Base-by-base conservation (phyloP, 441 rosid species). In the Populus hybrid region DNA sequence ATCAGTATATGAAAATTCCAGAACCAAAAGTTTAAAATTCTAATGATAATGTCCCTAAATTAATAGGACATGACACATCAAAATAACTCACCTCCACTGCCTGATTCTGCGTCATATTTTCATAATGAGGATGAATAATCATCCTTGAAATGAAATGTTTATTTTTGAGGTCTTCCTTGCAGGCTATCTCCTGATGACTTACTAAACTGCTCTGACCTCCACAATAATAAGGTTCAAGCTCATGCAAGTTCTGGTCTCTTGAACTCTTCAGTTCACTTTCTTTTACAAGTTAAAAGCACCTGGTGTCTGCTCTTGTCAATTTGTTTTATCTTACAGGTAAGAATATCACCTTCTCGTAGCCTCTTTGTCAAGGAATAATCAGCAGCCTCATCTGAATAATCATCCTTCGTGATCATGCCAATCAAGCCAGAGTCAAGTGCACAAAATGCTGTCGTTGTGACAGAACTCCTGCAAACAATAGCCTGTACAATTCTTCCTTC, bases 101-200 rank as follows among this genome's bases (percentile, higher is more conserved):
- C 86, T 87, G 87, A 78, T 91, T 94, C 23, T 88, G 89, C 16
- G 92, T 87, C 71, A 89, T 87, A 82, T 94, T 94, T 84, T 91
- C 91, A 78, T 92, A 94, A 72, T 89, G 88, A 31, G 94, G 96
- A 91, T 92, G 97, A 78, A 86, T 88, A 74, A 92, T 92, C 91
- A 88, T 89, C 84, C 96, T 87, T 33, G 89, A 87, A 86, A 90
- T 94, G 78, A 91, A 91, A 80, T 92, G 94, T 82, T 88, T 94
- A 86, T 82, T 92, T 76, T 88, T 91, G 63, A 90, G 89, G 82
- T 94, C 96, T 69, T 76, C 28, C 88, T 90, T 89, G 61, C 85
- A 86, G 61, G 93, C 93, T 78, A 89, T 90, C 78, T 88, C 91
- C 84, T 88, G 90, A 79, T 87, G 90, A 40, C 65, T 82, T 83